These are phyloP conservation scores for Flaveria ramosissima DNA, from an alignment of 129 eudicot species.

Conservation along the genomic window DNA sequence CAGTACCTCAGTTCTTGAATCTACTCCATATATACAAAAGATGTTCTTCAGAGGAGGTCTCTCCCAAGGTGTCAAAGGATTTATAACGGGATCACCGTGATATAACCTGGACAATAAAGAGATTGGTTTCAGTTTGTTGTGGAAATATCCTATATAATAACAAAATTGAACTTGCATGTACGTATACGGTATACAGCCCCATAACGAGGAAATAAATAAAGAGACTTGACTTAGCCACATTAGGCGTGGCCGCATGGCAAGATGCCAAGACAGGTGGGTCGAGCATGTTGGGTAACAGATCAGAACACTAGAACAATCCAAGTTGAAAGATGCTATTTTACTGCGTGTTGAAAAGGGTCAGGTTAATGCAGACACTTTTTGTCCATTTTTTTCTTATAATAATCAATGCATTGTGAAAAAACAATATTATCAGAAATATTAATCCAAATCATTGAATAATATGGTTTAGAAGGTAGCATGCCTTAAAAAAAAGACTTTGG, in stretches of 20 bases:
- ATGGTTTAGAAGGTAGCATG: not conserved
- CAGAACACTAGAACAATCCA: not conserved
- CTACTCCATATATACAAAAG: conserved; percentile 91
- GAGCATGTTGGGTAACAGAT: not conserved
- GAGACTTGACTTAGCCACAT: not conserved
- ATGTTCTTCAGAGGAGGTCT: conserved; percentile 96
- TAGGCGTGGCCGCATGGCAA: not conserved
- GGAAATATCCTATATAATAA: not conserved
- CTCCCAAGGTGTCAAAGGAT: conserved; percentile 98
- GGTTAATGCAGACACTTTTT: not conserved
- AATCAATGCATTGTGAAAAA: not conserved
- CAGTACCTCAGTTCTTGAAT: conserved; percentile 81
- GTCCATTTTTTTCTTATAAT: not conserved
- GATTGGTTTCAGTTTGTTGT: conserved; percentile 2
- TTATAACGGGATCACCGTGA: conserved; percentile 82
- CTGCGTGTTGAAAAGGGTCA: not conserved
- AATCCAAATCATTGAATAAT: not conserved
- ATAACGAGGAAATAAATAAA: conserved; percentile 2
- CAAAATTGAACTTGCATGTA: conserved; percentile 8
- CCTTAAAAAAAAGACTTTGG: not conserved
- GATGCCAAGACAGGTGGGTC: not conserved
- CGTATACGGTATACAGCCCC: conserved; percentile 12
- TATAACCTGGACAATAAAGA: conserved; percentile 61
- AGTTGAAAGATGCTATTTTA: not conserved
- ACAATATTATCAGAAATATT: not conserved